phyloP scores from a whole-genome alignment of 805 yeast genomes.

The Metschnikowia koreensis region DNA sequence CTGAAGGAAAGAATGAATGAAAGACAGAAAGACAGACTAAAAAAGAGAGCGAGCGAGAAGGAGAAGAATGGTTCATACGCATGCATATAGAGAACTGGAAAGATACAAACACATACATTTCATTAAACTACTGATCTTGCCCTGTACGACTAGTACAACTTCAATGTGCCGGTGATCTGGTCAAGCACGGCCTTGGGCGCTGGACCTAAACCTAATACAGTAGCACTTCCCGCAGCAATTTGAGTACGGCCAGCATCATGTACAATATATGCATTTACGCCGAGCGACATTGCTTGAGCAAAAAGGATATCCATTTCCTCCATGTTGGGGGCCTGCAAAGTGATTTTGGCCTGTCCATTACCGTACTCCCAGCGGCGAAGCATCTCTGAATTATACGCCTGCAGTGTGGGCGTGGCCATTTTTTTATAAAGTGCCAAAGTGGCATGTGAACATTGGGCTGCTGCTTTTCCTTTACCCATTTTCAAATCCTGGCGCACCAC shows the following conservation, averaged over 20 bases:
- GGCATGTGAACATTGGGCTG: slow-evolving; percentile 99
- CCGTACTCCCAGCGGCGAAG: slow-evolving; percentile 71
- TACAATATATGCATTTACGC: slow-evolving; percentile 75
- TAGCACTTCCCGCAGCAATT: slow-evolving; percentile 92
- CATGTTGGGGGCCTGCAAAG: slow-evolving; percentile 68
- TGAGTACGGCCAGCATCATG: slow-evolving; percentile 98
- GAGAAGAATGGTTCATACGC: background rate
- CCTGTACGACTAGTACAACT: slow-evolving; percentile 52
- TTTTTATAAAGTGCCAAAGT: slow-evolving; percentile 83
- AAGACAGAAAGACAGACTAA: background rate
- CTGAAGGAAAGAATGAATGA: background rate
- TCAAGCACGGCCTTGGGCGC: slow-evolving; percentile 84
- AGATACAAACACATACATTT: background rate
- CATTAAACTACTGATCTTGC: background rate
- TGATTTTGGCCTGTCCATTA: slow-evolving; percentile 91
- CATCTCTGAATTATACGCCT: slow-evolving; percentile 59
- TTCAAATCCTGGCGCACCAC: slow-evolving; percentile 84
- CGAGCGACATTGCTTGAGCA: slow-evolving; percentile 77
- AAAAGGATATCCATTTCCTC: slow-evolving; percentile 74
- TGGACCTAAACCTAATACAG: slow-evolving; percentile 96
- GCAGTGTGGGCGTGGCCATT: slow-evolving; percentile 51
- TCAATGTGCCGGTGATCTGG: slow-evolving; percentile 75
- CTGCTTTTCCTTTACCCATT: slow-evolving; percentile 94
- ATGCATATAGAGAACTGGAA: background rate
- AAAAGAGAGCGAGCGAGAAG: background rate